Evolutionary conservation across 306 rosid genomes (phyloP).

Genomic region (Cicer pinnatifidum): DNA sequence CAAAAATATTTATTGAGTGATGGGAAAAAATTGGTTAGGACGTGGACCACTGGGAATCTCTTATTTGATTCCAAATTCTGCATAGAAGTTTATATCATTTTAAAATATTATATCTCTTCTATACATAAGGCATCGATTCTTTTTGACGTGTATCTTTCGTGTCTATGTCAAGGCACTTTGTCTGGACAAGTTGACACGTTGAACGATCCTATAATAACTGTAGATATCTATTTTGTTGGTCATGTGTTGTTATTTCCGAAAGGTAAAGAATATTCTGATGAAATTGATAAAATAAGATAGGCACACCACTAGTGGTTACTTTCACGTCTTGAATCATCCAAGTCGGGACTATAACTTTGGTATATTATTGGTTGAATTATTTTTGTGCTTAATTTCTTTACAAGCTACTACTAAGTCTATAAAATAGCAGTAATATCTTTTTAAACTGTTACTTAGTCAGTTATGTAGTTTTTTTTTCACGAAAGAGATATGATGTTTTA

Average conservation of each 20-base stretch:
- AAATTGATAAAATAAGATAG: conserved; percentile 26
- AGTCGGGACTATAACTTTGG: conserved; percentile 19
- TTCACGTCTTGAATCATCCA: conserved; percentile 28
- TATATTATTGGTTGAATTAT: conserved; percentile 8
- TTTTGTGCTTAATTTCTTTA: conserved; percentile 2
- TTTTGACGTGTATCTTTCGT: conserved; percentile 3
- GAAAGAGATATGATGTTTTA: neutral
- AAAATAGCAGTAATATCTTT: neutral
- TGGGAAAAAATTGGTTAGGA: conserved; percentile 20
- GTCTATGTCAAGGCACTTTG: conserved; percentile 29
- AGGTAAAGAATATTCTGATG: conserved; percentile 40
- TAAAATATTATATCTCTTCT: conserved; percentile 7
- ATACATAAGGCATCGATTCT: conserved; percentile 38
- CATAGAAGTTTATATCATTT: neutral
- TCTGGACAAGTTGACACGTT: conserved; percentile 33
- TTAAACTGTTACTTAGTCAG: neutral
- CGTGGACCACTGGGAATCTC: conserved; percentile 25
- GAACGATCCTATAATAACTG: conserved; percentile 31
- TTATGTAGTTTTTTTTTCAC: neutral
- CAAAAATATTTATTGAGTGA: neutral
- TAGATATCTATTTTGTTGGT: conserved; percentile 10
- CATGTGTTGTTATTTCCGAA: conserved; percentile 1
- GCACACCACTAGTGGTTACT: neutral
- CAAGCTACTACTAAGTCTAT: conserved; percentile 1
- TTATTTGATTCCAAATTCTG: neutral